Percentiles rank a stretch among this genome's conserved stretches.
phyloP scores from a whole-genome alignment of 495 filamentous ascomycete genomes.

The Penicillium atrosanguineum region DNA sequence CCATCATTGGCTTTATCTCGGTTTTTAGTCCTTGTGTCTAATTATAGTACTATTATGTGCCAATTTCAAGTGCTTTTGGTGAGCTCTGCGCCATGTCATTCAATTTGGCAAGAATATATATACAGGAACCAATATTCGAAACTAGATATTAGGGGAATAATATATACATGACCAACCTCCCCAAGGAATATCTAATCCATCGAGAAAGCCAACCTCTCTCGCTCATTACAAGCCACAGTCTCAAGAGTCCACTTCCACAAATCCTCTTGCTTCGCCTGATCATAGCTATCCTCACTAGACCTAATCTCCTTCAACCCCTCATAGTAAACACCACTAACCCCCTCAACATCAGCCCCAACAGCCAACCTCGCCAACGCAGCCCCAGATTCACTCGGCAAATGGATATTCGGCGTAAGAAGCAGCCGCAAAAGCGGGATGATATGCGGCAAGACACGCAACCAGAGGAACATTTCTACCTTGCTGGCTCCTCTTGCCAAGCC shows the following conservation, averaged over 20 bases:
- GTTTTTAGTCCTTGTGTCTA: not conserved
- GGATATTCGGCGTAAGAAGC: conserved; percentile 30
- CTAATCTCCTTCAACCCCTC: conserved; percentile 33
- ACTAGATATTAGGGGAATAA: no score
- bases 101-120: no score
- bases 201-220: conserved; percentile 28
- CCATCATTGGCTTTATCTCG: not conserved
- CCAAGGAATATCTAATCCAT: conserved; percentile 1
- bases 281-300: conserved; percentile 38
- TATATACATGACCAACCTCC: not conserved
- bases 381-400: conserved; percentile 37
- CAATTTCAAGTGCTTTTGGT: no score
- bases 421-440: conserved; percentile 33
- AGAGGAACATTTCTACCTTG: conserved; percentile 17
- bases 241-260: conserved; percentile 50
- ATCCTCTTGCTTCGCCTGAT: conserved; percentile 43
- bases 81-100: no score
- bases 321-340: conserved; percentile 32
- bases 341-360: conserved; percentile 21
- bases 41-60: not conserved
- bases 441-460: conserved; percentile 33
- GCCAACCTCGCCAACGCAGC: conserved; percentile 34
- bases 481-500: conserved; percentile 31
- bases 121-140: no score
- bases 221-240: conserved; percentile 31